Evolutionary conservation across 2,329 filamentous ascomycete genomes (phyloP).

Genomic region (Hymenoscyphus repandus): DNA sequence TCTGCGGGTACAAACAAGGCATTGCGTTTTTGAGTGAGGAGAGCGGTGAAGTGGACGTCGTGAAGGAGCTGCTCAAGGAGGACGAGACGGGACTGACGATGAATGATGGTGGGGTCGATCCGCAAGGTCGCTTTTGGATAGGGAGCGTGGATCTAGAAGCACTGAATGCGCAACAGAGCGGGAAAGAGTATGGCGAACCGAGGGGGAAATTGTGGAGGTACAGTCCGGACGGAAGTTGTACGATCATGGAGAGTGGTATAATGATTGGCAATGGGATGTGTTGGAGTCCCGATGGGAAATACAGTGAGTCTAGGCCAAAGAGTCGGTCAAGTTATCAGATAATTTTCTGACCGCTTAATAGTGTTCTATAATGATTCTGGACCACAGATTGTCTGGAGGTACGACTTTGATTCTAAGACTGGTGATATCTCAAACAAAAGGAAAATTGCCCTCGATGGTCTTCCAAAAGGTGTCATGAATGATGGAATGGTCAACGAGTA

Average conservation of each 20-base stretch:
- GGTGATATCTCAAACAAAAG: conserved; percentile 31
- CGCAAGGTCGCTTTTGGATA: conserved; percentile 4
- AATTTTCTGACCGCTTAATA: conserved; percentile 6
- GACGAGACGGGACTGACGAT: not conserved
- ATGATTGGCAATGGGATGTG: conserved; percentile 34
- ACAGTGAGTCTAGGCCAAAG: conserved; percentile 21
- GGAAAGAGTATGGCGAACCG: conserved; percentile 9
- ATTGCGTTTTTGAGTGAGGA: conserved; percentile 6
- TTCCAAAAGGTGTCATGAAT: conserved; percentile 24
- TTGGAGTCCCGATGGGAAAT: conserved; percentile 35
- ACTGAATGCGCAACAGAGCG: not conserved
- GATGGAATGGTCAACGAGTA: conserved; percentile 37
- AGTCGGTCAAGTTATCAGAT: too few relatives aligned
- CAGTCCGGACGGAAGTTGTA: conserved; percentile 29
- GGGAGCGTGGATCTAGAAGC: not conserved
- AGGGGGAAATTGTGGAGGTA: conserved; percentile 26
- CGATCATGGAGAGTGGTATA: conserved; percentile 32
- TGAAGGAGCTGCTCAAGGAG: conserved; percentile 3
- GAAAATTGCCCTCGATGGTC: conserved; percentile 16
- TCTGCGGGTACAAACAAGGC: conserved; percentile 1
- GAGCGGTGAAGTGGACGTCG: conserved; percentile 1
- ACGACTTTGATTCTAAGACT: conserved; percentile 32
- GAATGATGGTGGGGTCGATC: conserved; percentile 6
- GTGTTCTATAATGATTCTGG: conserved; percentile 35
- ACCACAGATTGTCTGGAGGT: conserved; percentile 29